Evolutionary conservation across 306 rosid genomes (phyloP).

Genomic region (Lotus japonicus): DNA sequence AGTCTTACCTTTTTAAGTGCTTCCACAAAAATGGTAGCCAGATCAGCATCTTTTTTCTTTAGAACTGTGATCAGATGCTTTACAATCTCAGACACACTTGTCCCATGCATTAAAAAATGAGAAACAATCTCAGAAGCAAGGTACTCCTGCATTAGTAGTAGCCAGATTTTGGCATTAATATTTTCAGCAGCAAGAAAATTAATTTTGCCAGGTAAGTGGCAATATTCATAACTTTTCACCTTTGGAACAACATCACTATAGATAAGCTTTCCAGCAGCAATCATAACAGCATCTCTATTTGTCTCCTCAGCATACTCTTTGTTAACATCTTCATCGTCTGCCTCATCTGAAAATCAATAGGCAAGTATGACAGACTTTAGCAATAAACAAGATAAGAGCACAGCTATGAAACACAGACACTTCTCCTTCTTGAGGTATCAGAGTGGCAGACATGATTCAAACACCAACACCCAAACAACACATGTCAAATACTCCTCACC

Average conservation of each 20-base stretch:
- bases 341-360: constrained; percentile 50
- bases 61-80: constrained; percentile 64
- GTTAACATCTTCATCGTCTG: constrained; percentile 71
- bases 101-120: constrained; percentile 75
- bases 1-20: constrained; percentile 73
- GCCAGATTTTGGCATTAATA: constrained; percentile 12
- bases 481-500: neutral
- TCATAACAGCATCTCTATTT: constrained; percentile 66
- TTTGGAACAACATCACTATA: constrained; percentile 53
- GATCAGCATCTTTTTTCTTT: constrained; percentile 56
- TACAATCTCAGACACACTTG: constrained; percentile 64
- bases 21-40: constrained; percentile 61
- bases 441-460: neutral
- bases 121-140: constrained; percentile 86
- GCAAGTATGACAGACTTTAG: constrained; percentile 11
- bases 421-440: neutral
- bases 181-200: neutral
- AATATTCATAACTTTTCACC: constrained; percentile 24
- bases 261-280: constrained; percentile 73
- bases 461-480: neutral
- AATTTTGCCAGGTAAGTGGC: neutral
- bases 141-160: constrained; percentile 56
- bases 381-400: constrained; percentile 4
- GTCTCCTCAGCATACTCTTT: constrained; percentile 76
- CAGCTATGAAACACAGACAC: neutral